A percentile compares a stretch with the other conserved stretches of the same genome.
These are phyloP conservation scores for Vickermania ingenoplastis DNA, from an alignment of 208 protist species.

Conservation along the genomic window DNA sequence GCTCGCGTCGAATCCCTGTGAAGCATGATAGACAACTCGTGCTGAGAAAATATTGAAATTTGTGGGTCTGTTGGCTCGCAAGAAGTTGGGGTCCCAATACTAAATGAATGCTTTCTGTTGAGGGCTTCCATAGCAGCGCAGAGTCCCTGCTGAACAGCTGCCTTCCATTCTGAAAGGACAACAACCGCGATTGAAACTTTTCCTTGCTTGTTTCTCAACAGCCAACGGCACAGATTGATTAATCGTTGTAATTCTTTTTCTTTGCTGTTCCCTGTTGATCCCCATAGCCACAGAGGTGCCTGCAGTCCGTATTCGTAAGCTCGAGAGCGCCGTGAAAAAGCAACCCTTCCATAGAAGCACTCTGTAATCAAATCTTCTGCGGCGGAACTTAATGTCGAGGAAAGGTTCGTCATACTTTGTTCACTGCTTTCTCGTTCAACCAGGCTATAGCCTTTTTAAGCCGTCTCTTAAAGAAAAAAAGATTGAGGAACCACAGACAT, in stretches of 20 bases:
- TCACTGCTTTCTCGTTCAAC: too few relatives aligned
- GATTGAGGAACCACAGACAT: too few relatives aligned
- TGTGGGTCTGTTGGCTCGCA: too few relatives aligned
- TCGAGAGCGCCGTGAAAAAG: constrained; percentile 10
- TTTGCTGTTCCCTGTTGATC: constrained; percentile 4
- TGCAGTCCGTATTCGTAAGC: constrained; percentile 51
- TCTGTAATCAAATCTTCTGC: constrained; percentile 56
- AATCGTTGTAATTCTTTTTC: constrained; percentile 38
- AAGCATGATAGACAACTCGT: constrained; percentile 71
- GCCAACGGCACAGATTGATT: constrained; percentile 52
- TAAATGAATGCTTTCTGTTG: too few relatives aligned
- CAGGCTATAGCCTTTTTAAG: too few relatives aligned
- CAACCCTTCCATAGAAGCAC: constrained; percentile 45
- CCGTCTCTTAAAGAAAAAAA: too few relatives aligned
- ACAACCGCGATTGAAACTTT: constrained; percentile 39
- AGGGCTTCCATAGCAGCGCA: too few relatives aligned
- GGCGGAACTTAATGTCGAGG: too few relatives aligned
- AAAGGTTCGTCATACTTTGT: too few relatives aligned
- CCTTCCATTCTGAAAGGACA: constrained; percentile 47
- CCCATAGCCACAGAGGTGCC: constrained; percentile 74
- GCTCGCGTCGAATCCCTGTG: constrained; percentile 18
- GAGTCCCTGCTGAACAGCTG: constrained; percentile 22
- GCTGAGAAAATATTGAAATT: constrained; percentile 44
- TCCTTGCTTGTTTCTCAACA: constrained; percentile 43
- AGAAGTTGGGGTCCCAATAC: too few relatives aligned